Conservation (phyloP, 371 early-diverging fungal species). For the Apophysomyces trapeziformis region DNA sequence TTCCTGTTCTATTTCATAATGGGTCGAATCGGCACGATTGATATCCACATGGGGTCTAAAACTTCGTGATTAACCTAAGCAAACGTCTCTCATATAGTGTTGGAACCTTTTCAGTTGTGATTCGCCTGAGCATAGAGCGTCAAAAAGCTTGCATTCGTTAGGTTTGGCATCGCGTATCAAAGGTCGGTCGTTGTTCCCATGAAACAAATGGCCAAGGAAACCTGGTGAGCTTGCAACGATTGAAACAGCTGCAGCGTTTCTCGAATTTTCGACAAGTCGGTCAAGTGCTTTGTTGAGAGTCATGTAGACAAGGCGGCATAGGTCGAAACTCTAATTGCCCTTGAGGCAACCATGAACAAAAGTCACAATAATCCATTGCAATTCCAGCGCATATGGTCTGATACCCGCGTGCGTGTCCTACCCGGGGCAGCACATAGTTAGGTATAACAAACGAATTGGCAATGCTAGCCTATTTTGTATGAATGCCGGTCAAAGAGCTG, state of each 20-base stretch:
- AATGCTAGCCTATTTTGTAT: too few species aligned
- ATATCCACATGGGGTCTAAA: not conserved
- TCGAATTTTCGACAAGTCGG: not conserved
- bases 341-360: too few species aligned
- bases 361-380: too few species aligned
- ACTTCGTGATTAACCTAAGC: not conserved
- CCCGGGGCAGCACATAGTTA: too few species aligned
- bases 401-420: too few species aligned
- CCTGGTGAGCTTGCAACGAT: not conserved
- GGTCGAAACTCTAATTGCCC: not conserved
- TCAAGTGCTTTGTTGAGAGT: not conserved
- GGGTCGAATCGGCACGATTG: not conserved
- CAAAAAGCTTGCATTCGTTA: not conserved
- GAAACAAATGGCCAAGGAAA: slow-evolving; percentile 4
- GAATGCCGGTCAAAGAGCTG: too few species aligned
- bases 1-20: not conserved
- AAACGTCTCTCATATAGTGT: not conserved
- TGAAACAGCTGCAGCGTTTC: not conserved
- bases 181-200: not conserved
- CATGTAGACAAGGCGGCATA: not conserved
- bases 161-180: slow-evolving; percentile 5
- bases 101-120: not conserved
- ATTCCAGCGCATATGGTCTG: too few species aligned
- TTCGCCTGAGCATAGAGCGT: not conserved
- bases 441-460: too few species aligned